Percentiles rank a stretch among this genome's conserved stretches.
Conservation (phyloP, 1,284 basidiomycete species). For the Peniophora sp. region DNA sequence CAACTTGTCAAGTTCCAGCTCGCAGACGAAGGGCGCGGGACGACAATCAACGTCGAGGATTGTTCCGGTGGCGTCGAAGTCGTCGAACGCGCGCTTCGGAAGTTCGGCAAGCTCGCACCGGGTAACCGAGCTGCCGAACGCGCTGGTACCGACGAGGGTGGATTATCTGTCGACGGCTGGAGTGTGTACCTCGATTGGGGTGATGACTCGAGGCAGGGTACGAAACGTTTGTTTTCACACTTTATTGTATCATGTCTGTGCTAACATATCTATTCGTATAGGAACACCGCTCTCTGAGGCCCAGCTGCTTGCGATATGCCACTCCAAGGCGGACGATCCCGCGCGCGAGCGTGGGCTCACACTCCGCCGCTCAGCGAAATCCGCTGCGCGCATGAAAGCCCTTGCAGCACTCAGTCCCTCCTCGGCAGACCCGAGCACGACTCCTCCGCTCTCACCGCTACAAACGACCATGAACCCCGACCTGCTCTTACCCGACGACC, state of each 20-base stretch:
- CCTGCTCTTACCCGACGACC: constrained; percentile 19
- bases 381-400: constrained; percentile 33
- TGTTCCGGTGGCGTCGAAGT: constrained; percentile 79
- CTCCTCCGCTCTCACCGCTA: constrained; percentile 18
- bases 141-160: constrained; percentile 52
- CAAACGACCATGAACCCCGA: constrained; percentile 11
- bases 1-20: constrained; percentile 84
- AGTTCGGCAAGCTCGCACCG: constrained; percentile 64
- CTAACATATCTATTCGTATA: constrained; percentile 16
- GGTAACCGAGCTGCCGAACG: constrained; percentile 33
- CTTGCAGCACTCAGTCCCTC: constrained; percentile 30
- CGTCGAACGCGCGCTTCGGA: constrained; percentile 79
- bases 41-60: constrained; percentile 73
- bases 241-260: constrained; percentile 8
- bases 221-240: constrained; percentile 6
- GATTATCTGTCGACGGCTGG: constrained; percentile 82
- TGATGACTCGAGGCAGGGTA: constrained; percentile 50
- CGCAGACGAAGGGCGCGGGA: constrained; percentile 69
- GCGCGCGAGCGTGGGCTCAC: constrained; percentile 80
- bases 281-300: constrained; percentile 75
- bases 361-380: constrained; percentile 43
- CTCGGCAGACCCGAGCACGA: constrained; percentile 26
- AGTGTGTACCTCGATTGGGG: constrained; percentile 66
- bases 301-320: constrained; percentile 81
- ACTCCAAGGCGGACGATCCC: constrained; percentile 73